phyloP scores from a whole-genome alignment of 2,329 filamentous ascomycete species.

The Zasmidium citrigriseum region DNA sequence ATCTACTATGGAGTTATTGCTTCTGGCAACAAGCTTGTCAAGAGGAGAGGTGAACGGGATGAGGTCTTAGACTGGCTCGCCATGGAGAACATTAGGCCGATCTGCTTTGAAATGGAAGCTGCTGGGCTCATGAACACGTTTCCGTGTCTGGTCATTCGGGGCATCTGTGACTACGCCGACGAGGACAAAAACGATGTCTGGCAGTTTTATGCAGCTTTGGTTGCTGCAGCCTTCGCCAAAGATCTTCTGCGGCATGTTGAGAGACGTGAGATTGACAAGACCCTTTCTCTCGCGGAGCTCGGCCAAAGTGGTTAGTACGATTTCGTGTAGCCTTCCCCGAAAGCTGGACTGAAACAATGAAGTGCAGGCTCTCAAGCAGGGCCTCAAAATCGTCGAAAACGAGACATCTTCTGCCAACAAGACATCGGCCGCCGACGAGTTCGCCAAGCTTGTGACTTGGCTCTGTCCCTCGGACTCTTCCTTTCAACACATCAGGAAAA shows the following conservation, averaged over 20 bases:
- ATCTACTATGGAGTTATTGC: slow-evolving; percentile 43
- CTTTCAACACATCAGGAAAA: not conserved
- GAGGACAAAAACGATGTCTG: slow-evolving; percentile 25
- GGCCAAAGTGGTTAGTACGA: not conserved
- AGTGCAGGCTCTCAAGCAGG: not conserved
- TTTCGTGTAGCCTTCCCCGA: not conserved
- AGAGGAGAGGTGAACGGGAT: slow-evolving; percentile 28
- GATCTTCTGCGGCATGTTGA: slow-evolving; percentile 13
- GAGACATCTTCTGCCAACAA: not conserved
- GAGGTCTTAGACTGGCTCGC: slow-evolving; percentile 25
- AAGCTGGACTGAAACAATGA: not conserved
- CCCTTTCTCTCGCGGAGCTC: not conserved
- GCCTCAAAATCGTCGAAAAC: not conserved
- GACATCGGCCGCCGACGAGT: not conserved
- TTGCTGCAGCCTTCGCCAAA: slow-evolving; percentile 25
- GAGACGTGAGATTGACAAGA: not conserved
- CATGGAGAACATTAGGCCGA: not conserved
- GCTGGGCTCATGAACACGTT: slow-evolving; percentile 23
- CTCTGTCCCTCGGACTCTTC: not conserved
- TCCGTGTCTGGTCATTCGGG: slow-evolving; percentile 27
- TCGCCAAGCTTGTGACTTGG: not conserved
- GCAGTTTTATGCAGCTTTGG: slow-evolving; percentile 25
- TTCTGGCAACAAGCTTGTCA: slow-evolving; percentile 44
- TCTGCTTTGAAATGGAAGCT: slow-evolving; percentile 28
- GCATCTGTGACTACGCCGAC: slow-evolving; percentile 28